phyloP scores from a whole-genome alignment of 495 filamentous ascomycete species.

The Lichenothelia convexa region DNA sequence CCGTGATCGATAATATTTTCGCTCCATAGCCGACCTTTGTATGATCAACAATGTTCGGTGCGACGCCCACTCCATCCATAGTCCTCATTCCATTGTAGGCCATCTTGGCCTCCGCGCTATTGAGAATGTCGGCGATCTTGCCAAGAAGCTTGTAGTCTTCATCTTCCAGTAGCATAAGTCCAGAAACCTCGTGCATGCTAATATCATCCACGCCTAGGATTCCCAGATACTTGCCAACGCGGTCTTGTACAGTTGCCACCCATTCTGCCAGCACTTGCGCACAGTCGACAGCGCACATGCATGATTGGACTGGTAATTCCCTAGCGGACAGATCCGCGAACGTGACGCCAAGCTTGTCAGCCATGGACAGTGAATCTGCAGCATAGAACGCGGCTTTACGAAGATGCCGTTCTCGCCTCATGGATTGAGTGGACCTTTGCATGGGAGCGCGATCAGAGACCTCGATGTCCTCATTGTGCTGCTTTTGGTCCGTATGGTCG shows the following conservation, averaged over 20 bases:
- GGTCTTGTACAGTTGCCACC: slow-evolving; percentile 87
- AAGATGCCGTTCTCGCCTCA: slow-evolving; percentile 68
- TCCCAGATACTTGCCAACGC: slow-evolving; percentile 74
- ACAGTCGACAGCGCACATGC: slow-evolving; percentile 88
- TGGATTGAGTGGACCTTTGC: slow-evolving; percentile 21
- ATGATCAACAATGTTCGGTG: slow-evolving; percentile 34
- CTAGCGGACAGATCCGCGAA: slow-evolving; percentile 73
- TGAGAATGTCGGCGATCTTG: slow-evolving; percentile 69
- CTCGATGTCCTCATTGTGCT: too few species aligned
- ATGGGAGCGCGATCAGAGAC: too few species aligned
- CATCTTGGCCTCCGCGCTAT: slow-evolving; percentile 56
- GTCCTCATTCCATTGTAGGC: slow-evolving; percentile 27
- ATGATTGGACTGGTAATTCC: slow-evolving; percentile 83
- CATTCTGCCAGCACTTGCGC: slow-evolving; percentile 95
- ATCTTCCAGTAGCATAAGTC: slow-evolving; percentile 76
- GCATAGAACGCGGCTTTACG: slow-evolving; percentile 91
- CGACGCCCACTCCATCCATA: slow-evolving; percentile 26
- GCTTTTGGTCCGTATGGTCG: neutral
- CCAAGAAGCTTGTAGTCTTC: slow-evolving; percentile 76
- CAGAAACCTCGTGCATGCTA: slow-evolving; percentile 58
- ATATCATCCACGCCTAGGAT: slow-evolving; percentile 68
- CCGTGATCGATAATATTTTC: slow-evolving; percentile 73
- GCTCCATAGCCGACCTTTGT: slow-evolving; percentile 58
- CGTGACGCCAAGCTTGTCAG: slow-evolving; percentile 70
- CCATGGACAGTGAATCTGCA: slow-evolving; percentile 79